Conservation (phyloP, 1,284 basidiomycete species). For the Malassezia slooffiae region DNA sequence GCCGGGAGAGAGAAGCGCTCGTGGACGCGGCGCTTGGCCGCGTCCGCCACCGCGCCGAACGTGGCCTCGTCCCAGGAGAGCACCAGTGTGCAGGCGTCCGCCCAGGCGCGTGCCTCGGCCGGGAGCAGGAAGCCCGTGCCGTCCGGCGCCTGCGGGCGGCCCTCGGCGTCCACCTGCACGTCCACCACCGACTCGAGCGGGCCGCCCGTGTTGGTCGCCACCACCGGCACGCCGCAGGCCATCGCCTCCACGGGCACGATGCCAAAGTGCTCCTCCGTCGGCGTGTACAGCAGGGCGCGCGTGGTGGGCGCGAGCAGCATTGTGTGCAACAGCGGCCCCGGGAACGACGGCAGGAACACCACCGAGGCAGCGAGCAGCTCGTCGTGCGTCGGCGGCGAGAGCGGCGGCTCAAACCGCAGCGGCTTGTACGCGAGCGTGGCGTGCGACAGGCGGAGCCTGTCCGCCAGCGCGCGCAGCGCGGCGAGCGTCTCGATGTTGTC, state of each 20-base stretch:
- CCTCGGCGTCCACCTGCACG: constrained; percentile 33
- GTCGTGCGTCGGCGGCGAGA: constrained; percentile 19
- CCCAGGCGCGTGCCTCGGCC: constrained; percentile 15
- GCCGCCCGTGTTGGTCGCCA: constrained; percentile 80
- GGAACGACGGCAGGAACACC: constrained; percentile 35
- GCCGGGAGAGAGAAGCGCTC: constrained; percentile 14
- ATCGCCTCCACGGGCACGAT: constrained; percentile 93
- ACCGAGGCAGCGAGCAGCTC: constrained; percentile 17
- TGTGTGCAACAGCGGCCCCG: constrained; percentile 31
- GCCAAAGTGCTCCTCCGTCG: constrained; percentile 90
- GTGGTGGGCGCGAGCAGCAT: constrained; percentile 23
- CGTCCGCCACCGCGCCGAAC: constrained; percentile 3
- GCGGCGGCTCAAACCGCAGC: constrained; percentile 36
- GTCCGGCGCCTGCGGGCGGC: constrained; percentile 8
- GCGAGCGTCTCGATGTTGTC: constrained; percentile 59
- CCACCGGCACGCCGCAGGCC: constrained; percentile 76
- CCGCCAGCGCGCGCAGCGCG: constrained; percentile 28
- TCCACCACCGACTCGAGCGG: constrained; percentile 79
- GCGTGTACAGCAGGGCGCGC: constrained; percentile 68
- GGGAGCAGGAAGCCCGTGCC: constrained; percentile 21
- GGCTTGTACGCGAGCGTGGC: constrained; percentile 29
- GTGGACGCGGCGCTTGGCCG: constrained; percentile 10
- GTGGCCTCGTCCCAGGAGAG: constrained; percentile 6
- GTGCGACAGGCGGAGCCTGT: constrained; percentile 49
- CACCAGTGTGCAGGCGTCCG: constrained; percentile 7